A percentile compares a stretch with the other conserved stretches of the same genome.
phyloP scores from a whole-genome alignment of 1,284 basidiomycete species.

The Sporisorium iseilematis-ciliati region DNA sequence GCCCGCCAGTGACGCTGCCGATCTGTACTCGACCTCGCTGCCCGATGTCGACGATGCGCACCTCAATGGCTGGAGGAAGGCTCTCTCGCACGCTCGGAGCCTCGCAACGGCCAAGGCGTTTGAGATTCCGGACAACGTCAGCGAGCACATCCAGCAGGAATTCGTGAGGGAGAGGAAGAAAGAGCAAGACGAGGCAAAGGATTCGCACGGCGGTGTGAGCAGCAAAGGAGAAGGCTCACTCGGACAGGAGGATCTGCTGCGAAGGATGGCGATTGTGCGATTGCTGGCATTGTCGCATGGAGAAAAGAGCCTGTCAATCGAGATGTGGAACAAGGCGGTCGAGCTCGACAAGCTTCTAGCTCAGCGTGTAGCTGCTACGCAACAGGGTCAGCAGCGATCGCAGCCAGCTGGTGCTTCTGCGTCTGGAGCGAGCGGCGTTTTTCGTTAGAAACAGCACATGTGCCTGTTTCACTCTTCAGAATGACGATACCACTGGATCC shows the following conservation, averaged over 20 bases:
- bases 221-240: slow-evolving; percentile 17
- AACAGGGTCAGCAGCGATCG: slow-evolving; percentile 23
- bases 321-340: slow-evolving; percentile 48
- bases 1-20: background rate
- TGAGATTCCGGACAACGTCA: slow-evolving; percentile 57
- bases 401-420: slow-evolving; percentile 8
- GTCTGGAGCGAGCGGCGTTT: slow-evolving; percentile 12
- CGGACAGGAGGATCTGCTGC: slow-evolving; percentile 58
- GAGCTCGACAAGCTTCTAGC: slow-evolving; percentile 39
- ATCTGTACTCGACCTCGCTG: slow-evolving; percentile 14
- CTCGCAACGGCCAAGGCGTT: slow-evolving; percentile 47
- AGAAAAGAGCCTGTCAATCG: slow-evolving; percentile 37
- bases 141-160: slow-evolving; percentile 61
- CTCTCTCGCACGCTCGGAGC: slow-evolving; percentile 33
- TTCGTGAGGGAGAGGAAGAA: slow-evolving; percentile 57
- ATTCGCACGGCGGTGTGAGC: slow-evolving; percentile 20
- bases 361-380: slow-evolving; percentile 19
- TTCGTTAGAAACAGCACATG: slow-evolving; percentile 9
- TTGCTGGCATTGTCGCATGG: slow-evolving; percentile 53
- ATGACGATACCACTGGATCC: background rate
- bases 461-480: too few relatives aligned
- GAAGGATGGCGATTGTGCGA: slow-evolving; percentile 55
- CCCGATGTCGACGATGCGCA: slow-evolving; percentile 20
- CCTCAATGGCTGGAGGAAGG: slow-evolving; percentile 34
- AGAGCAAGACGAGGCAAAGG: slow-evolving; percentile 30